Base-by-base conservation (phyloP, 148 eudicot species). In the Vaccinium corymbosum region DNA sequence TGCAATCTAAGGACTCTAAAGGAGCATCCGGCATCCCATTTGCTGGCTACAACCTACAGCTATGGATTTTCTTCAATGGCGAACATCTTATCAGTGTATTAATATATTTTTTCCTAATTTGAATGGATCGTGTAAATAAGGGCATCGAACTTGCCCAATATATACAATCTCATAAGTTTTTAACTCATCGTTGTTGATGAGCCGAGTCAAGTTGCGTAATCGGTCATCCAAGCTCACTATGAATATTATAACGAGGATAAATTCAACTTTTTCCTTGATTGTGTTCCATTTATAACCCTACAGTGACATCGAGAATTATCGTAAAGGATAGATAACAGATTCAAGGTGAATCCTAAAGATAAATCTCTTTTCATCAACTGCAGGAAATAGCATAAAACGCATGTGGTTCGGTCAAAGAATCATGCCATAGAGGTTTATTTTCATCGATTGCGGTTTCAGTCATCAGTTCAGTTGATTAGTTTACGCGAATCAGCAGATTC, bases 1-100 rank as follows among this genome's bases (percentile, higher is more conserved):
- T 42, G 46, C 85, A 25, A 51, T 78, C 49, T 75, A 50, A 76
- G 79, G 79, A 19, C 66, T 70, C 22, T 42, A 29, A 79, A 76
- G 27, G 11, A 13, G 14, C 6, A 42, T 42, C 46, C 6, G 6
- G 46, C 57, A 76, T 76, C 7, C 7, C 56, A 52, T 76, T n/a
- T 49, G 56, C 16, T 8, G 6, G 46, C 77, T 7, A 16, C 25
- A 13, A 35, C 46, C 42, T 38, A 46, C 12, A 15, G 32, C 42
- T 32, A 29, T 6, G 4, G 16, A 72, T 7, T 72, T 29, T 19
- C 14, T 2, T 13, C 25, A 3, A 9, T 46, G 52, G 50, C 12
- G 11, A 7, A 15, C 19, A 32, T 38, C 76, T 72, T 38, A 16
- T 16, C 11, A 10, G 3, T 38, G 49, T 72, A n/a, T 72, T 72